Percentiles rank a stretch among this genome's conserved stretches.
These are phyloP conservation scores for Taiozyma sp. DNA, from an alignment of 1,139 yeast species.

Conservation along the genomic window DNA sequence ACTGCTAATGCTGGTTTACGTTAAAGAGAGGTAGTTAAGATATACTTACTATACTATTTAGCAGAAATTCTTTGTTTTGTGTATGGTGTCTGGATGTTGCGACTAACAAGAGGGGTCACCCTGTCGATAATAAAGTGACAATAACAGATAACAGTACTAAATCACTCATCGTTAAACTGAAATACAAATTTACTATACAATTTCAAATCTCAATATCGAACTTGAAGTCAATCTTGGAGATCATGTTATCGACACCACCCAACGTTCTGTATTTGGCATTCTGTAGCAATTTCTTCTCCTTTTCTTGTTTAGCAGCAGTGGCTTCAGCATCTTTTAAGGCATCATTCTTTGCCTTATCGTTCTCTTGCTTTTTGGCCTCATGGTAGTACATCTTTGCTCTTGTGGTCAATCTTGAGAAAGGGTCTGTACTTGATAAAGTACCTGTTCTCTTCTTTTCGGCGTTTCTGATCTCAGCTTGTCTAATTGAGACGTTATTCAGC, in stretches of 20 bases:
- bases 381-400: slow-evolving; percentile 79
- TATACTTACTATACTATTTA: too few relatives aligned
- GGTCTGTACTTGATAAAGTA: slow-evolving; percentile 56
- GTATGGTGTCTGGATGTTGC: background rate
- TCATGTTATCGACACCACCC: slow-evolving; percentile 43
- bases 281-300: slow-evolving; percentile 29
- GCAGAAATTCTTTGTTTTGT: background rate
- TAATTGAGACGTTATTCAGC: slow-evolving; percentile 69
- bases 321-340: slow-evolving; percentile 32
- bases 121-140: background rate
- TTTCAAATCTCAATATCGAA: slow-evolving; percentile 34
- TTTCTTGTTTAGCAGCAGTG: slow-evolving; percentile 31
- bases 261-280: slow-evolving; percentile 33
- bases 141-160: background rate
- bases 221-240: slow-evolving; percentile 40
- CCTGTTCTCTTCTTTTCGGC: slow-evolving; percentile 52
- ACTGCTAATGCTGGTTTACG: background rate
- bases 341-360: slow-evolving; percentile 38
- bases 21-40: background rate
- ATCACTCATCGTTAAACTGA: background rate
- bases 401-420: slow-evolving; percentile 86
- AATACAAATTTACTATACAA: background rate
- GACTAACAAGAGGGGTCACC: background rate
- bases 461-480: slow-evolving; percentile 73
- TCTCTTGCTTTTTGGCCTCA: slow-evolving; percentile 40